phyloP scores from a whole-genome alignment of 768 basidiomycete genomes.

The Kwoniella heveanensis region DNA sequence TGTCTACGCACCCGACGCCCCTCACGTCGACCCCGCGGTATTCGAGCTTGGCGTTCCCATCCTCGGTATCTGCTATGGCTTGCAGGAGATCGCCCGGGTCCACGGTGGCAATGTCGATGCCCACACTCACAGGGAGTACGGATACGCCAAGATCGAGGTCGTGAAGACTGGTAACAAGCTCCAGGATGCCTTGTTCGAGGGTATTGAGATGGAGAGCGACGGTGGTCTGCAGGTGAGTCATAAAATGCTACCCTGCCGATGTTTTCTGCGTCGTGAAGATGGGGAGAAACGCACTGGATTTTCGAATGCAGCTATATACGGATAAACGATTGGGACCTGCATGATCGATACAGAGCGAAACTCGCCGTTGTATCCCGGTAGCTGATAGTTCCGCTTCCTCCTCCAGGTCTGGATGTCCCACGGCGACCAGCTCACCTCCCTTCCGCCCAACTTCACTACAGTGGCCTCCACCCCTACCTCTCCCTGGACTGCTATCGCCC shows the following conservation, averaged over 20 bases:
- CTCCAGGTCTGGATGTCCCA: slow-evolving; percentile 99
- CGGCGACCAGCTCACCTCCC: slow-evolving; percentile 83
- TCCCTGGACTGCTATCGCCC: slow-evolving; percentile 90
- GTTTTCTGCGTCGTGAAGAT: not conserved
- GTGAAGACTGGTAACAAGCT: slow-evolving; percentile 63
- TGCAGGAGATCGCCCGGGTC: slow-evolving; percentile 93
- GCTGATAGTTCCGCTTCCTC: too few relatives aligned
- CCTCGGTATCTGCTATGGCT: slow-evolving; percentile 94
- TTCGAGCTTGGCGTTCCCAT: slow-evolving; percentile 82
- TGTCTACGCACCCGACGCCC: slow-evolving; percentile 88
- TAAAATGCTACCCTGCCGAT: not conserved
- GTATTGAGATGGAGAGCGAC: slow-evolving; percentile 63
- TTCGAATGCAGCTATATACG: too few relatives aligned
- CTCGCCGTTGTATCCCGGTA: too few relatives aligned
- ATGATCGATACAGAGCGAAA: too few relatives aligned
- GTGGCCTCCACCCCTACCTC: slow-evolving; percentile 85
- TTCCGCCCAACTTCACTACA: slow-evolving; percentile 80
- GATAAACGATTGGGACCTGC: too few relatives aligned
- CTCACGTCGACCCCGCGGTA: slow-evolving; percentile 89
- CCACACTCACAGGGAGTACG: slow-evolving; percentile 92
- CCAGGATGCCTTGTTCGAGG: slow-evolving; percentile 78
- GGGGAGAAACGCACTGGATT: too few relatives aligned
- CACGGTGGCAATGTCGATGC: slow-evolving; percentile 79
- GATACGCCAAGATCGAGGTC: slow-evolving; percentile 79
- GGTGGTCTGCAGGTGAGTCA: slow-evolving; percentile 76